phyloP scores from a whole-genome alignment of 164 flowering plant genomes.

The Umbilicus rupestris region DNA sequence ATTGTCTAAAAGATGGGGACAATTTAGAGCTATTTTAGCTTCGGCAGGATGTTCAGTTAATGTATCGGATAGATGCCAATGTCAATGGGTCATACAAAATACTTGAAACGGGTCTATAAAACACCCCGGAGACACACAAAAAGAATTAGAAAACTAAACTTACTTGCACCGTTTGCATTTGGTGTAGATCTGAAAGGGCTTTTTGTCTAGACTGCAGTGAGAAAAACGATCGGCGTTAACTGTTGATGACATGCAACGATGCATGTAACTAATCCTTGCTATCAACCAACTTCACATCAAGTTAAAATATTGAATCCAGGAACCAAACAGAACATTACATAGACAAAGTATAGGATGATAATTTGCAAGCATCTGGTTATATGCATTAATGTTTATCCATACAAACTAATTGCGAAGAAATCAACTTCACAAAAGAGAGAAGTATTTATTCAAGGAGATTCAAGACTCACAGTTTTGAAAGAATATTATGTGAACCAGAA shows the following conservation, averaged over 20 bases:
- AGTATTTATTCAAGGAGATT: neutral
- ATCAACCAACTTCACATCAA: neutral
- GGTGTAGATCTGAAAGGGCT: constrained; percentile 67
- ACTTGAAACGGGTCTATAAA: neutral
- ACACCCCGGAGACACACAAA: neutral
- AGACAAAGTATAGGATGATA: neutral
- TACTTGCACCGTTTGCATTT: constrained; percentile 68
- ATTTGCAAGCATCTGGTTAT: neutral
- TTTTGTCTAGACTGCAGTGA: constrained; percentile 68
- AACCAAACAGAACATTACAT: neutral
- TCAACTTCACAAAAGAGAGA: neutral
- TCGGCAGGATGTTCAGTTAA: no score
- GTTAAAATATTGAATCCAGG: neutral
- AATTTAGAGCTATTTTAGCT: no score
- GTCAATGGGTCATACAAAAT: no score
- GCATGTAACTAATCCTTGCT: neutral
- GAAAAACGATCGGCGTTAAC: neutral
- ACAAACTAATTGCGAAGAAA: neutral
- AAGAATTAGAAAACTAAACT: constrained; percentile 9
- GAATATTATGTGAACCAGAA: neutral
- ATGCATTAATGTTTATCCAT: neutral
- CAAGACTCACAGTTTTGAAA: no score
- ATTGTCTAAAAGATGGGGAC: no score
- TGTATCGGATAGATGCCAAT: no score
- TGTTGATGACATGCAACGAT: neutral